Base-by-base conservation (phyloP, 257 asterid genomes). In the Primulina eburnea region DNA sequence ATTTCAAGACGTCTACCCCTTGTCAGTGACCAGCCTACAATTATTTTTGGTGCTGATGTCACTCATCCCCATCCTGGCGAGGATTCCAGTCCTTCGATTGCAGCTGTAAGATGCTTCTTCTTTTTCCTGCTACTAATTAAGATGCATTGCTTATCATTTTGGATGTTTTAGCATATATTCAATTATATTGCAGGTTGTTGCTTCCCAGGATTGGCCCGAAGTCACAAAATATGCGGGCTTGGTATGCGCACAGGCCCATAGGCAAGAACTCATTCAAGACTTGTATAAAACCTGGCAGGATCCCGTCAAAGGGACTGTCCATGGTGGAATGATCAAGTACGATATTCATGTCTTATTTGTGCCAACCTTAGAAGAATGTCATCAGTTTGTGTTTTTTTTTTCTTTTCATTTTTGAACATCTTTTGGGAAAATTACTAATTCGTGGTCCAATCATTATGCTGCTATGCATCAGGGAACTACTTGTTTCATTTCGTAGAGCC, bases 131-230 rank as follows among this genome's bases (percentile, higher is more conserved):
- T 16, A 16, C 20, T 47, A 29, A 7, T 43, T 33, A 18, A 10
- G 69, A 38, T 65, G 64, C 34, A 60, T 52, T 38, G 17, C 8
- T 65, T 20, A 58, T 28, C 6, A 73, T 1, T 62, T 35, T 26
- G 24, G 14, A 12, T 62, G 30, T 14, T 6, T 53, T 37, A 35
- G 71, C 68, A 60, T 63, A 40, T 34, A 60, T 53, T 60, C 60
- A 38, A 75, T 75, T 58, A 67, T 8, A 20, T 33, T 70, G 28
- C 82, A 94, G 99, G 99, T 94, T 62, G 99, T 94, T 63, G 99
- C 99, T n/a, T 94, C 99, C 21, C 97, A 90, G 79, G 99, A 94
- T 80, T 94, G 97, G 97, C 99, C 99, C 0, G 96, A 91, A 72
- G 86, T 94, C 52, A 91, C 99, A 0, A 90, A 94, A 60, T 94